phyloP scores from a whole-genome alignment of 192 early-diverging fungal genomes.

The Funneliformis geosporum region DNA sequence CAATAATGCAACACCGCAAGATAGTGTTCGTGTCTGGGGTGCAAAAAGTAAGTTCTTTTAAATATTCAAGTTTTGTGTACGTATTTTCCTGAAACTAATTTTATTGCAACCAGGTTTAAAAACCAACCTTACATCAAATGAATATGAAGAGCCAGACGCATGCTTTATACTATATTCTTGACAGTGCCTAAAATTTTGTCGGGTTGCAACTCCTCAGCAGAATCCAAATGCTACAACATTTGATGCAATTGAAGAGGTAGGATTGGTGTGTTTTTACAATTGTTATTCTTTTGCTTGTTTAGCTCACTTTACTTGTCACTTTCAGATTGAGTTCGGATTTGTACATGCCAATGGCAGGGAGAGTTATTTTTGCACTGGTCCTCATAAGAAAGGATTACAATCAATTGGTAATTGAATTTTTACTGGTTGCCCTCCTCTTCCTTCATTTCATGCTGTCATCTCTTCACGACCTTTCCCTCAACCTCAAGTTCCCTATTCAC shows the following conservation, averaged over 20 bases:
- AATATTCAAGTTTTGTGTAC: neutral
- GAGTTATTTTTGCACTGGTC: neutral
- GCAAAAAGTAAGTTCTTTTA: too few relatives aligned
- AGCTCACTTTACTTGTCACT: constrained; percentile 7
- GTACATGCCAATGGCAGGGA: constrained; percentile 7
- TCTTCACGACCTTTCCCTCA: neutral
- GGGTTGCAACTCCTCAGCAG: neutral
- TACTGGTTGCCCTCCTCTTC: neutral
- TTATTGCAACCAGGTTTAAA: constrained; percentile 16
- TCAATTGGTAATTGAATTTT: neutral
- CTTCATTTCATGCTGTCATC: neutral
- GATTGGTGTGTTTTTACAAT: constrained; percentile 9
- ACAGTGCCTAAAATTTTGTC: constrained; percentile 21
- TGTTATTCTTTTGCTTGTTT: constrained; percentile 24
- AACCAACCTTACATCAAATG: neutral
- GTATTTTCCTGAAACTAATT: neutral
- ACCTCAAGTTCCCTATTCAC: neutral
- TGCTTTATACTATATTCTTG: constrained; percentile 6
- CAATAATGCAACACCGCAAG: too few relatives aligned
- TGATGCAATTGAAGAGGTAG: constrained; percentile 16
- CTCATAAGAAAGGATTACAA: constrained; percentile 12
- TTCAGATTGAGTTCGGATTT: constrained; percentile 2
- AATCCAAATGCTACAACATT: constrained; percentile 21
- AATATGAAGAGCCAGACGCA: constrained; percentile 15
- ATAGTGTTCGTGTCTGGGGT: too few relatives aligned